phyloP scores from a whole-genome alignment of 176 grass and related monocot genomes.

The Microstegium vimineum region DNA sequence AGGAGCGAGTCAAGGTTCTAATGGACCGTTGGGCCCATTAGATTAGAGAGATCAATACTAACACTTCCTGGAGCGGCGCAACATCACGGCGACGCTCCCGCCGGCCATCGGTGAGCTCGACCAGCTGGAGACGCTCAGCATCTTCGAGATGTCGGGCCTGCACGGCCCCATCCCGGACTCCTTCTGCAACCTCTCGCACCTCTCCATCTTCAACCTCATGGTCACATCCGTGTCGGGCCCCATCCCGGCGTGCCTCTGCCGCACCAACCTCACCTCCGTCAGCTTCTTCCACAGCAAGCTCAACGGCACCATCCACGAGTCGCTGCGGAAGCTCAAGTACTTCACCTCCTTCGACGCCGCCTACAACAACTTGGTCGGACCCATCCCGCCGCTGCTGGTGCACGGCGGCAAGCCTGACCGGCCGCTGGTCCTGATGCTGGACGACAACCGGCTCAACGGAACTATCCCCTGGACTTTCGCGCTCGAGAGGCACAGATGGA shows the following conservation, averaged over 20 bases:
- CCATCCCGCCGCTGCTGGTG: constrained; percentile 35
- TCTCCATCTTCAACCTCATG: constrained; percentile 33
- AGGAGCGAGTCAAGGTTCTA: too few relatives aligned
- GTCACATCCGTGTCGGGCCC: constrained; percentile 35
- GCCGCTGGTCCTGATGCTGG: constrained; percentile 11
- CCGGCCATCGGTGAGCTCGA: constrained; percentile 43
- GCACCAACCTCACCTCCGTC: constrained; percentile 33
- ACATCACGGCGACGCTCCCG: constrained; percentile 27
- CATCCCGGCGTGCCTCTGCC: constrained; percentile 34
- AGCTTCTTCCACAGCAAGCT: constrained; percentile 26
- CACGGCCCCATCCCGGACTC: constrained; percentile 45
- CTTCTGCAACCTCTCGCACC: constrained; percentile 37
- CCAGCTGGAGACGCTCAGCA: constrained; percentile 16
- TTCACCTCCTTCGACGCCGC: constrained; percentile 20
- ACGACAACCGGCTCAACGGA: constrained; percentile 37
- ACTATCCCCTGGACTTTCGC: constrained; percentile 25
- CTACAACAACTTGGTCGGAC: constrained; percentile 30
- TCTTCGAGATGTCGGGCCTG: constrained; percentile 33
- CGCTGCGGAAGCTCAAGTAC: constrained; percentile 23
- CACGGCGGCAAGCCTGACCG: neutral
- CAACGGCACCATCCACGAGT: constrained; percentile 23
- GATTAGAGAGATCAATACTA: too few relatives aligned
- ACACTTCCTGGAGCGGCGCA: neutral
- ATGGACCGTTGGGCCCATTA: too few relatives aligned
- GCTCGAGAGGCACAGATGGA: neutral